Conservation (phyloP, 2,329 filamentous ascomycete species). For the Paecilomyces dactylethromorphus region DNA sequence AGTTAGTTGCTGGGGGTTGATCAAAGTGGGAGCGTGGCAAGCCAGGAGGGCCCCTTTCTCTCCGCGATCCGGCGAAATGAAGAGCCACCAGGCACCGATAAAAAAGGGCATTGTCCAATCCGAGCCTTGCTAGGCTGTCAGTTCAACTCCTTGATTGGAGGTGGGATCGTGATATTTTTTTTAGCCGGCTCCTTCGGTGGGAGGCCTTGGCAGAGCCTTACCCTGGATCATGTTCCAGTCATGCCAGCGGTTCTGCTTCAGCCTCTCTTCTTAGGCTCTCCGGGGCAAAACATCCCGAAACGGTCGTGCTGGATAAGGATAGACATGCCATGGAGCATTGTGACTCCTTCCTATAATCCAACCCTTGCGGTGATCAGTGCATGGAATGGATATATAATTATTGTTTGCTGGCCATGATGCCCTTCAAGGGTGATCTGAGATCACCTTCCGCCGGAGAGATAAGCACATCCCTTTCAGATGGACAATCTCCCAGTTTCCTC, state of each 20-base stretch:
- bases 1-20: not conserved
- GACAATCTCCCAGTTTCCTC: not conserved
- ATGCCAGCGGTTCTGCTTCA: not conserved
- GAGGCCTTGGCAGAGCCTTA: not conserved
- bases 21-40: not conserved
- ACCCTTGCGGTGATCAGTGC: not conserved
- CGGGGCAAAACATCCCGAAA: not conserved
- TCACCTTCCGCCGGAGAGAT: not conserved
- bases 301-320: not conserved
- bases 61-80: not conserved
- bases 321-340: not conserved
- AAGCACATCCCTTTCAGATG: not conserved
- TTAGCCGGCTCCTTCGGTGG: not conserved
- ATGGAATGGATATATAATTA: not conserved
- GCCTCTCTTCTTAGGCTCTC: not conserved
- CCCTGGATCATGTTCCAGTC: not conserved
- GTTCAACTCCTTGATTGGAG: not conserved
- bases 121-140: not conserved
- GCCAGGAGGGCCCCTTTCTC: not conserved
- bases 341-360: not conserved
- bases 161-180: not conserved
- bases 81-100: not conserved
- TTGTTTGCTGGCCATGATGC: not conserved
- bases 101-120: not conserved
- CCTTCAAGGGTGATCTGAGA: not conserved